These are phyloP conservation scores for Hanseniaspora taiwanica DNA, from an alignment of 805 yeast genomes.

Conservation along the genomic window DNA sequence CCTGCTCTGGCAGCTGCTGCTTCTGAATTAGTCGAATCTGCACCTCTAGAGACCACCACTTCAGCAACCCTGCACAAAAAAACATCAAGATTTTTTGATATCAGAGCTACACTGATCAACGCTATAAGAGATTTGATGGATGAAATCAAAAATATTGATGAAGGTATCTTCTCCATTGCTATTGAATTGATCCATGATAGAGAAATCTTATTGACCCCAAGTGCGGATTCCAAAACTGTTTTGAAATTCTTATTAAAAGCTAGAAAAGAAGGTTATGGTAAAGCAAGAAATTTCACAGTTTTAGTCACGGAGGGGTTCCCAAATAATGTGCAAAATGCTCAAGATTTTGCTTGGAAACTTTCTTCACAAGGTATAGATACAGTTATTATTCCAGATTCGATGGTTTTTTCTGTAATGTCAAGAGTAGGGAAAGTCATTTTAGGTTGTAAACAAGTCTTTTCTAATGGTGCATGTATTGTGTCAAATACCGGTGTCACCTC, in stretches of 20 bases:
- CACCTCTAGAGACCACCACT: too few species aligned
- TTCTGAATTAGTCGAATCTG: too few species aligned
- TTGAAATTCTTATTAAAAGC: constrained; percentile 78
- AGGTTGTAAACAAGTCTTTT: constrained; percentile 86
- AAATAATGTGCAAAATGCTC: constrained; percentile 67
- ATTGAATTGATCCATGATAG: constrained; percentile 91
- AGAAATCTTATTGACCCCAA: constrained; percentile 73
- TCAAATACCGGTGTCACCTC: constrained; percentile 82
- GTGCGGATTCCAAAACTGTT: constrained; percentile 85
- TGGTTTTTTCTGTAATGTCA: constrained; percentile 91
- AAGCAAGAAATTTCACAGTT: constrained; percentile 69
- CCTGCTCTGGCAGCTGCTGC: constrained; percentile 11
- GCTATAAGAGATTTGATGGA: constrained; percentile 87
- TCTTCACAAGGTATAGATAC: constrained; percentile 82
- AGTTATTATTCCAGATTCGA: constrained; percentile 82
- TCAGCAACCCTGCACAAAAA: constrained; percentile 7
- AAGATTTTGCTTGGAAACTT: constrained; percentile 62
- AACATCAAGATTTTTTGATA: constrained; percentile 33
- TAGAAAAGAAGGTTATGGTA: constrained; percentile 42
- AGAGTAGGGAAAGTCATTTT: constrained; percentile 92
- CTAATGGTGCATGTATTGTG: constrained; percentile 90
- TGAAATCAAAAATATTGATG: constrained; percentile 80
- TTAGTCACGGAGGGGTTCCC: constrained; percentile 88
- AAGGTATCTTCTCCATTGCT: constrained; percentile 81
- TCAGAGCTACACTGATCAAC: constrained; percentile 77